Conservation (phyloP, 257 asterid species). For the Solanum chmielewskii region DNA sequence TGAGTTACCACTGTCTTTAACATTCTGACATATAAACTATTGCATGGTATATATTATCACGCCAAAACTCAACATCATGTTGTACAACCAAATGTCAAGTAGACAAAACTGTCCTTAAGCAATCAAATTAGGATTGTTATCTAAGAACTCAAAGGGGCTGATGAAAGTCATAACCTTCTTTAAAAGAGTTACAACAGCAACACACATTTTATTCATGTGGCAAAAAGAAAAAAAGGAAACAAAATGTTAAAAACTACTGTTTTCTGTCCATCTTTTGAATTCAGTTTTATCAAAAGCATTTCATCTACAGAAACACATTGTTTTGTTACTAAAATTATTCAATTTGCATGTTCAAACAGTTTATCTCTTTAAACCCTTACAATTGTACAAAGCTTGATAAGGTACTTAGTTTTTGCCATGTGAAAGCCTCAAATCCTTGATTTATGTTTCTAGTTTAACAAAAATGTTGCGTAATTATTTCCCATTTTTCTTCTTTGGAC, state of each 20-base stretch:
- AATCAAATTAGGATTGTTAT: not conserved
- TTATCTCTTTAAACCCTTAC: not conserved
- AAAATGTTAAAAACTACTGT: not conserved
- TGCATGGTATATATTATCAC: not conserved
- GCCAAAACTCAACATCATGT: not conserved
- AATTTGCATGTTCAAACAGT: not conserved
- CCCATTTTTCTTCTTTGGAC: not conserved
- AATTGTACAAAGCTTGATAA: not conserved
- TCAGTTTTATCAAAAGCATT: not conserved
- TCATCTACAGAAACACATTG: not conserved
- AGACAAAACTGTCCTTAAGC: not conserved
- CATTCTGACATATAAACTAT: not conserved
- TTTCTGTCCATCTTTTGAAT: not conserved
- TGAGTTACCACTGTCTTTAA: not conserved
- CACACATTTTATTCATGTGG: not conserved
- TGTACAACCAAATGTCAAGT: not conserved
- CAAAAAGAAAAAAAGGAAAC: not conserved
- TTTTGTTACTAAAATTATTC: not conserved
- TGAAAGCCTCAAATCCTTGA: not conserved
- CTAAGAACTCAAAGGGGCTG: not conserved
- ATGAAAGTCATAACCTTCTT: not conserved
- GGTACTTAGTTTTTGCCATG: not conserved
- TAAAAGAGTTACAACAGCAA: not conserved
- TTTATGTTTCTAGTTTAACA: not conserved
- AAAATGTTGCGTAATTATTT: not conserved